These are phyloP conservation scores for Suillus hirtellus DNA, from an alignment of 768 basidiomycete species.

Conservation along the genomic window DNA sequence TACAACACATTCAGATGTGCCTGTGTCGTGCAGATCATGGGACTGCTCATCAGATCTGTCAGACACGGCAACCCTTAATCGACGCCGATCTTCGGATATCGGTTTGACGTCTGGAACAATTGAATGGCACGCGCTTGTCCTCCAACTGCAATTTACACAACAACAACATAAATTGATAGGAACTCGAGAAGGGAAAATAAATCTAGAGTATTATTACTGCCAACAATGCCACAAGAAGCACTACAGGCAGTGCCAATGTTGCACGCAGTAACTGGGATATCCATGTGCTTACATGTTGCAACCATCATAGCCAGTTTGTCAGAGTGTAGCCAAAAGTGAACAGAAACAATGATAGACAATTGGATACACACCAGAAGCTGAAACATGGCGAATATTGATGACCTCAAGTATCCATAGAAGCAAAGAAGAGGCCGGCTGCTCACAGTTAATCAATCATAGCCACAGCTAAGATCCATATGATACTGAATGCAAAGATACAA, in stretches of 20 bases:
- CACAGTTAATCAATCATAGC: background rate
- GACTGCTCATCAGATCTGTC: background rate
- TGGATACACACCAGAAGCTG: conserved; percentile 2
- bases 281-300: background rate
- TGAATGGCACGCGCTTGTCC: background rate
- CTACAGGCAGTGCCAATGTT: background rate
- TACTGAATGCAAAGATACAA: background rate
- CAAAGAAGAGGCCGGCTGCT: background rate
- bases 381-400: background rate
- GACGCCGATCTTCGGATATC: background rate
- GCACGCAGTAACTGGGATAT: background rate
- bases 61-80: background rate
- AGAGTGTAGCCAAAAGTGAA: background rate
- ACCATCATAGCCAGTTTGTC: background rate
- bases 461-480: background rate
- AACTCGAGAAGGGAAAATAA: background rate
- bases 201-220: background rate
- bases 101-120: background rate
- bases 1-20: background rate
- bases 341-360: background rate
- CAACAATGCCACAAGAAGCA: background rate
- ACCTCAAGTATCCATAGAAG: conserved; percentile 3
- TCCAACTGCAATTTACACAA: background rate
- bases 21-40: background rate
- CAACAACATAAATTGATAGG: background rate